Evolutionary conservation across 108 stramenopile genomes (phyloP).

Genomic region (Skeletonema marinoi): DNA sequence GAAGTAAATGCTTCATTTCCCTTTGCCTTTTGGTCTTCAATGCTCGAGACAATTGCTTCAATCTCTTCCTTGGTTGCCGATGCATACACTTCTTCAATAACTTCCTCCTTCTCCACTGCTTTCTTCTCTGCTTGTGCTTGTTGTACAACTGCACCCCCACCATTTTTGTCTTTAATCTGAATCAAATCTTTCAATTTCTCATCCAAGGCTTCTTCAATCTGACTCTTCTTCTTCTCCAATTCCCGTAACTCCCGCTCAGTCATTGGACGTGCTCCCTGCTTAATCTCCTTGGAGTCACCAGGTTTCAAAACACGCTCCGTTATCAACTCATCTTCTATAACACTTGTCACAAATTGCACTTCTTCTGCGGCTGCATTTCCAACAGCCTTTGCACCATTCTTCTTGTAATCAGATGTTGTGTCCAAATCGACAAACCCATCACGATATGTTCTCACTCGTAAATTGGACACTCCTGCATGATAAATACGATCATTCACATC

Average conservation of each 20-base stretch:
- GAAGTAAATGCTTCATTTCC: conserved; percentile 87
- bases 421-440: conserved; percentile 78
- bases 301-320: conserved; percentile 72
- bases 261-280: conserved; percentile 38
- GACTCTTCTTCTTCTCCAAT: conserved; percentile 36
- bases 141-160: conserved; percentile 47
- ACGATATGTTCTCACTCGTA: conserved; percentile 61
- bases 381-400: conserved; percentile 70
- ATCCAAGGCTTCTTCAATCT: conserved; percentile 64
- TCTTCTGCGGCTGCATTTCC: conserved; percentile 83
- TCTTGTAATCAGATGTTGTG: conserved; percentile 63
- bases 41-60: conserved; percentile 65
- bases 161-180: conserved; percentile 50
- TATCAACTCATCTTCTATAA: conserved; percentile 60
- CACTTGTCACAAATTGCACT: conserved; percentile 83
- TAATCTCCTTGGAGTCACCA: conserved; percentile 60
- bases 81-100: conserved; percentile 70
- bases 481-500: conserved; percentile 84
- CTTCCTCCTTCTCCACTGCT: conserved; percentile 52
- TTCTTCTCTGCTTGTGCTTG: conserved; percentile 49
- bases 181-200: conserved; percentile 59
- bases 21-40: conserved; percentile 79
- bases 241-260: conserved; percentile 41
- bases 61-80: conserved; percentile 69
- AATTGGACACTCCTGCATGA: conserved; percentile 83